Percentiles rank a stretch among this genome's conserved stretches.
phyloP scores from a whole-genome alignment of 129 eudicot species.

The Rutidosis leptorrhynchoides region DNA sequence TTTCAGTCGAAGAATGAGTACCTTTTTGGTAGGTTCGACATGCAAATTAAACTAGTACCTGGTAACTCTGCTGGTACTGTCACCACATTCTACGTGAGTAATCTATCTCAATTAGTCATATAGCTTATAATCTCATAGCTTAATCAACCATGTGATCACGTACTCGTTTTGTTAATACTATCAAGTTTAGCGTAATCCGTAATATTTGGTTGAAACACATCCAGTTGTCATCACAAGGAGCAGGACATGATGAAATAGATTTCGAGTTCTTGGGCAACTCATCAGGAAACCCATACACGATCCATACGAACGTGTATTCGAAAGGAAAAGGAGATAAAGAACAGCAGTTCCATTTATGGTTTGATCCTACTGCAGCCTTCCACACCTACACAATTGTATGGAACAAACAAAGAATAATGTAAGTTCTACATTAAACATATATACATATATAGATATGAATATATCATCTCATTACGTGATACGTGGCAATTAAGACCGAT shows the following conservation, averaged over 20 bases:
- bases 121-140: no score
- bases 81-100: neutral
- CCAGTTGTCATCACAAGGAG: neutral
- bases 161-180: no score
- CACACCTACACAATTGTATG: neutral
- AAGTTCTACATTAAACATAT: neutral
- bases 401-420: neutral
- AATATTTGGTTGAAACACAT: neutral
- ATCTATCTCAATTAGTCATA: no score
- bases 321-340: neutral
- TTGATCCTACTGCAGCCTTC: neutral
- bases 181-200: neutral
- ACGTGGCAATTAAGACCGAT: no score
- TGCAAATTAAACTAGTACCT: neutral
- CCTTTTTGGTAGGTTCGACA: neutral
- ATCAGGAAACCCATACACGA: neutral
- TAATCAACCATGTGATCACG: neutral
- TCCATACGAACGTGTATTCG: neutral
- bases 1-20: neutral
- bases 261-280: neutral
- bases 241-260: neutral
- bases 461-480: neutral
- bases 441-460: neutral
- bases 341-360: neutral
- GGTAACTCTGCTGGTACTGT: neutral